Conservation (phyloP, 495 filamentous ascomycete species). For the Penicillium atrosanguineum region DNA sequence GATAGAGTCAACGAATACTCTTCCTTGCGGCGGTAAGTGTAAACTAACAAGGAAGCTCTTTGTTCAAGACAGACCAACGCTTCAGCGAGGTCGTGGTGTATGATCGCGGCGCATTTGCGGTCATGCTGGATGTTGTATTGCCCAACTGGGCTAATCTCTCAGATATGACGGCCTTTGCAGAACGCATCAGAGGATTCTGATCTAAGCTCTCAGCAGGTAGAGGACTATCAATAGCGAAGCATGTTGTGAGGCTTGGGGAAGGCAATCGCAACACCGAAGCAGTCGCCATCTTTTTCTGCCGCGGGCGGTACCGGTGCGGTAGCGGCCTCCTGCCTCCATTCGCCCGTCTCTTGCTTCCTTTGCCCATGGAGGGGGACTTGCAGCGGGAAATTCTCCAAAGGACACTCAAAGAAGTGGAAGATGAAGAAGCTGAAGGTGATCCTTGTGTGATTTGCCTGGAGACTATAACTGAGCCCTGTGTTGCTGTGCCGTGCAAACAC, state of each 20-base stretch:
- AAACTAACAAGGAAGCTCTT: constrained; percentile 61
- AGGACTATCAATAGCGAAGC: constrained; percentile 5
- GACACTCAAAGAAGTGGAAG: constrained; percentile 43
- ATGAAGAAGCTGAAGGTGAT: constrained; percentile 32
- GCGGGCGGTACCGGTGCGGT: constrained; percentile 5
- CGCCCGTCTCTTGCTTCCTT: constrained; percentile 1
- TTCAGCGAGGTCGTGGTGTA: constrained; percentile 71
- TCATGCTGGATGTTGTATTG: constrained; percentile 23
- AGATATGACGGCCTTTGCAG: constrained; percentile 41
- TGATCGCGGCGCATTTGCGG: constrained; percentile 11
- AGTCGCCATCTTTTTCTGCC: constrained; percentile 7
- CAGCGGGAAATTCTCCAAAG: constrained; percentile 43
- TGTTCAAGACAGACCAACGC: constrained; percentile 76
- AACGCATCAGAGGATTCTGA: constrained; percentile 26
- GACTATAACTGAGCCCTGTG: constrained; percentile 64
- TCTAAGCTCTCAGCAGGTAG: background rate
- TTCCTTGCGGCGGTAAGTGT: background rate
- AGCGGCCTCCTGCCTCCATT: background rate
- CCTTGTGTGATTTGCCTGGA: constrained; percentile 69
- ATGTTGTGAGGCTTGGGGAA: constrained; percentile 1
- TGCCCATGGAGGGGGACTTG: constrained; percentile 38
- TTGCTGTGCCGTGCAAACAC: constrained; percentile 74
- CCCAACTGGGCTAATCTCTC: constrained; percentile 28
- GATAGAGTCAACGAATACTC: constrained; percentile 8
- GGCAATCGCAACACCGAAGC: background rate